Percentiles rank a stretch among this genome's conserved stretches.
These are phyloP conservation scores for Serendipita vermifera DNA, from an alignment of 768 basidiomycete species.

Conservation along the genomic window DNA sequence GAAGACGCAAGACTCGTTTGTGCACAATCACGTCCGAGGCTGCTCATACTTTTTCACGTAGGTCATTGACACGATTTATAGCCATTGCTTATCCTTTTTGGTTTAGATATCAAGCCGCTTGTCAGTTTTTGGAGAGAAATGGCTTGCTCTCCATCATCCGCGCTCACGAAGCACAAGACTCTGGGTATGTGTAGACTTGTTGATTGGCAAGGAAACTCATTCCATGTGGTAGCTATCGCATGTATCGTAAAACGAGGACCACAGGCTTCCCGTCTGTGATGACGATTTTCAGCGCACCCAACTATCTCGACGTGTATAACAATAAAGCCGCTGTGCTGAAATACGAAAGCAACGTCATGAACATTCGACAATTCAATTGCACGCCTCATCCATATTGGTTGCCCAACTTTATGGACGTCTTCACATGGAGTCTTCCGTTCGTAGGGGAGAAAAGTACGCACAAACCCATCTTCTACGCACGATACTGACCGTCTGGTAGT, in stretches of 20 bases:
- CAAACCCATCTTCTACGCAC: not conserved
- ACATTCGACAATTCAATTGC: conserved; percentile 96
- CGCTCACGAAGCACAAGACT: conserved; percentile 97
- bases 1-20: conserved; percentile 77
- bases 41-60: conserved; percentile 93
- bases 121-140: conserved; percentile 94
- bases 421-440: conserved; percentile 97
- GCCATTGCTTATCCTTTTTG: not conserved
- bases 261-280: conserved; percentile 99
- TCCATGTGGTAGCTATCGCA: conserved; percentile 71
- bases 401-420: conserved; percentile 99
- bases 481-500: conserved; percentile 35
- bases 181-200: conserved; percentile 49
- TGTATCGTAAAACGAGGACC: conserved; percentile 97
- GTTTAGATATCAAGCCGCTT: conserved; percentile 84
- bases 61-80: conserved; percentile 16
- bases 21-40: conserved; percentile 94
- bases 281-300: conserved; percentile 99
- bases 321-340: conserved; percentile 99
- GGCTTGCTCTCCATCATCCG: conserved; percentile 93
- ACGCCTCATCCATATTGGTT: conserved; percentile 91
- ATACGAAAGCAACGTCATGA: conserved; percentile 98
- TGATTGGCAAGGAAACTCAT: conserved; percentile 5
- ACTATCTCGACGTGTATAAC: conserved; percentile 97
- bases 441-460: conserved; percentile 90